These are phyloP conservation scores for Coccomyxa sp. DNA, from an alignment of 139 green algal genomes.

Conservation along the genomic window DNA sequence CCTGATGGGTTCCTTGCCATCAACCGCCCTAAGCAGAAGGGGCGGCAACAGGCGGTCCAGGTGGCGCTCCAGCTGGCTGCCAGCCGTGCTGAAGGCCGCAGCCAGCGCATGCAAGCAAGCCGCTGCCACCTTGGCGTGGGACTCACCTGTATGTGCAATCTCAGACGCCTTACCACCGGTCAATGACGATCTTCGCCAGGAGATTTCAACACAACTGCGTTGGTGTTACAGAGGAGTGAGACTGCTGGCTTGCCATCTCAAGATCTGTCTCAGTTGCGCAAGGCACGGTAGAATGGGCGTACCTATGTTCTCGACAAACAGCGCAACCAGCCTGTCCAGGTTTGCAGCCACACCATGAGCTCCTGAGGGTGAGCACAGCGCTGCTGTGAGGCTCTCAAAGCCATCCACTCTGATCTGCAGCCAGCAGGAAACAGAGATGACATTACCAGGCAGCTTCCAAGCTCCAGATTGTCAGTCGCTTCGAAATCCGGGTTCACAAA, in stretches of 20 bases:
- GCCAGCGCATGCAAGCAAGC: slow-evolving; percentile 29
- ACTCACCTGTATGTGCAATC: slow-evolving; percentile 13
- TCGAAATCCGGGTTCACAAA: too few relatives aligned
- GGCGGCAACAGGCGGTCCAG: slow-evolving; percentile 55
- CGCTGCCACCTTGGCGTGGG: slow-evolving; percentile 49
- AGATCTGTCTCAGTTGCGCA: background rate
- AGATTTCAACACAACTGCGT: background rate
- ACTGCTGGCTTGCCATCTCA: background rate
- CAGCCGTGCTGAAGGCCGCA: slow-evolving; percentile 17
- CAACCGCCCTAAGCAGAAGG: slow-evolving; percentile 48
- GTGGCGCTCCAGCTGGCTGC: slow-evolving; percentile 28
- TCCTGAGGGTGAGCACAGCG: too few relatives aligned
- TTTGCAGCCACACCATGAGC: too few relatives aligned
- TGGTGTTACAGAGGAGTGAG: background rate
- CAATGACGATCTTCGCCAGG: background rate
- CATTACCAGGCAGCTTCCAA: too few relatives aligned
- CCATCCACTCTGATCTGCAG: slow-evolving; percentile 3
- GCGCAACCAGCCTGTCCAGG: slow-evolving; percentile 9
- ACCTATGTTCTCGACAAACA: slow-evolving; percentile 17
- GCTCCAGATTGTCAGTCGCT: too few relatives aligned
- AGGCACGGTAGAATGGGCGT: background rate
- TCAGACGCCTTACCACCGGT: background rate
- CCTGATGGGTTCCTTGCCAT: slow-evolving; percentile 32
- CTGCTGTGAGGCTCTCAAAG: background rate
- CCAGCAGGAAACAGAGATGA: background rate